A percentile compares a stretch with the other conserved stretches of the same genome.
Evolutionary conservation across 768 basidiomycete genomes (phyloP).

Genomic region (Lactarius hatsudake): DNA sequence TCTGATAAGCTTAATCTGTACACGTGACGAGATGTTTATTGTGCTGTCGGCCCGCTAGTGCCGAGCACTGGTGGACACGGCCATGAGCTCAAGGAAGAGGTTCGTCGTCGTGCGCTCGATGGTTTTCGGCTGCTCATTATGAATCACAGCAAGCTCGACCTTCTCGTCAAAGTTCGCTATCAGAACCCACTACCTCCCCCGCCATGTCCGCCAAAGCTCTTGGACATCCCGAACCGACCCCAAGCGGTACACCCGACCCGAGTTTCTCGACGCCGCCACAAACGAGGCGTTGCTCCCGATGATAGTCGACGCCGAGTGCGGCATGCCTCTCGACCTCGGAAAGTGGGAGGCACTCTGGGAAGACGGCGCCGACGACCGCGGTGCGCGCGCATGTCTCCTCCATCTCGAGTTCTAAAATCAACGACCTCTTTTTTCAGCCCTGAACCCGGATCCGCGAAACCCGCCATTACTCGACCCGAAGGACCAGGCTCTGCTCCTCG

Average conservation of each 20-base stretch:
- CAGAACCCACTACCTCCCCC: slow-evolving; percentile 92
- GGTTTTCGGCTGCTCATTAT: background rate
- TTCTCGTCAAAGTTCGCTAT: slow-evolving; percentile 91
- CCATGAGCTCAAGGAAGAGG: slow-evolving; percentile 58
- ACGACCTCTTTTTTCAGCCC: slow-evolving; percentile 35
- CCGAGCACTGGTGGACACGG: background rate
- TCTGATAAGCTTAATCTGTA: slow-evolving; percentile 10
- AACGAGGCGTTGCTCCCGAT: slow-evolving; percentile 85
- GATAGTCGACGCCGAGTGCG: slow-evolving; percentile 95
- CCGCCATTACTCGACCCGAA: slow-evolving; percentile 65
- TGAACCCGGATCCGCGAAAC: slow-evolving; percentile 67
- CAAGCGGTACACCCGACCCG: slow-evolving; percentile 80
- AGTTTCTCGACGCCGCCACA: slow-evolving; percentile 78
- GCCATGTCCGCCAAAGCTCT: slow-evolving; percentile 93
- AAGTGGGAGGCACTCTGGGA: slow-evolving; percentile 83
- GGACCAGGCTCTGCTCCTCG: slow-evolving; percentile 73
- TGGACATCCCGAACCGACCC: slow-evolving; percentile 91
- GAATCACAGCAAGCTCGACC: slow-evolving; percentile 71
- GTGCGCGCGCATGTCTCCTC: no score
- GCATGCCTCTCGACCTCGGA: slow-evolving; percentile 91
- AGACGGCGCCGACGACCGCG: slow-evolving; percentile 66
- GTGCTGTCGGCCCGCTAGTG: background rate
- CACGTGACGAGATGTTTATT: slow-evolving; percentile 5
- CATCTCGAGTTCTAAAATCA: no score
- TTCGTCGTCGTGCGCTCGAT: slow-evolving; percentile 24